Evolutionary conservation across 2,329 filamentous ascomycete species (phyloP).

Genomic region (Didymella arachidicola): DNA sequence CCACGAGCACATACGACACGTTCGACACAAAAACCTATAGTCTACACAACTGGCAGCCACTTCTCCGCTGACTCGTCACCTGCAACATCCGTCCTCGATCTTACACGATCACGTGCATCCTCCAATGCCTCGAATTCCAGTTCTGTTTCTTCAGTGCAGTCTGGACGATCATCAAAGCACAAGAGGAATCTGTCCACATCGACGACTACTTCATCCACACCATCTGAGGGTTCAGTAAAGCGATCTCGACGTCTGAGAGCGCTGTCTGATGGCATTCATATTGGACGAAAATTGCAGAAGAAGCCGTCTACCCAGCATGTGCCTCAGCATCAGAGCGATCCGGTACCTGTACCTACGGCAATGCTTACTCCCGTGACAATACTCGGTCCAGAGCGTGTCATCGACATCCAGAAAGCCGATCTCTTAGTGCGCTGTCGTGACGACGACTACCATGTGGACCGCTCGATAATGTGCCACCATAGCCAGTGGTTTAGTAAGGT

Average conservation of each 20-base stretch:
- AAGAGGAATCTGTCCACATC: conserved; percentile 14
- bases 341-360: conserved; percentile 11
- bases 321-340: conserved; percentile 15
- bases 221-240: conserved; percentile 10
- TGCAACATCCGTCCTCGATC: conserved; percentile 18
- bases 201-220: conserved; percentile 9
- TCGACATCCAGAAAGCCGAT: conserved; percentile 36
- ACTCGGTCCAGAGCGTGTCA: conserved; percentile 18
- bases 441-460: conserved; percentile 43
- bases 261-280: conserved; percentile 12
- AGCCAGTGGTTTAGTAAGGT: conserved; percentile 43
- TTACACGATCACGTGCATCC: conserved; percentile 16
- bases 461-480: conserved; percentile 42
- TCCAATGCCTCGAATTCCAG: conserved; percentile 17
- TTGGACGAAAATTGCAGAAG: conserved; percentile 16
- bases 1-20: background rate
- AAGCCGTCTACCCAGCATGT: conserved; percentile 17
- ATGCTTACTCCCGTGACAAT: conserved; percentile 20
- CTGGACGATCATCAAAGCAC: conserved; percentile 12
- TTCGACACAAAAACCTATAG: background rate
- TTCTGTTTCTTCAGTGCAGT: conserved; percentile 10
- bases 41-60: conserved; percentile 18
- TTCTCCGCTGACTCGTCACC: conserved; percentile 22
- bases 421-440: conserved; percentile 38
- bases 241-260: conserved; percentile 13